These are phyloP conservation scores for barrel medic (Medicago truncatula) DNA, from an alignment of 306 rosid genomes.

Conservation along the genomic window MtrunA17r5.0-ANR NC_053045.1:4460501-4461000, in stretches of 20 bases:
- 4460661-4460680: conserved; percentile 96
- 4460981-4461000: conserved; percentile 5
- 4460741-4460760: conserved; percentile 90
- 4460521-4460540: conserved; percentile 94
- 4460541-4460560: conserved; percentile 90
- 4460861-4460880: conserved; percentile 31
- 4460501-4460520: conserved; percentile 96
- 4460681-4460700: conserved; percentile 97
- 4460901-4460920: conserved; percentile 32
- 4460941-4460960: not conserved
- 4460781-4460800: conserved; percentile 97
- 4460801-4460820: conserved; percentile 95
- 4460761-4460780: conserved; percentile 97
- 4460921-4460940: not conserved
- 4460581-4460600: conserved; percentile 94
- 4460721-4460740: conserved; percentile 98
- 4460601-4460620: conserved; percentile 97
- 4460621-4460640: conserved; percentile 92
- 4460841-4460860: conserved; percentile 78
- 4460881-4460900: conserved; percentile 17
- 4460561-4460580: conserved; percentile 91
- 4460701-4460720: conserved; percentile 90
- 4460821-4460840: conserved; percentile 98
- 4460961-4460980: not conserved
- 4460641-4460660: conserved; percentile 94